Base-by-base conservation (phyloP, 164 flowering plant genomes). In the Vitis rotundifolia region DNA sequence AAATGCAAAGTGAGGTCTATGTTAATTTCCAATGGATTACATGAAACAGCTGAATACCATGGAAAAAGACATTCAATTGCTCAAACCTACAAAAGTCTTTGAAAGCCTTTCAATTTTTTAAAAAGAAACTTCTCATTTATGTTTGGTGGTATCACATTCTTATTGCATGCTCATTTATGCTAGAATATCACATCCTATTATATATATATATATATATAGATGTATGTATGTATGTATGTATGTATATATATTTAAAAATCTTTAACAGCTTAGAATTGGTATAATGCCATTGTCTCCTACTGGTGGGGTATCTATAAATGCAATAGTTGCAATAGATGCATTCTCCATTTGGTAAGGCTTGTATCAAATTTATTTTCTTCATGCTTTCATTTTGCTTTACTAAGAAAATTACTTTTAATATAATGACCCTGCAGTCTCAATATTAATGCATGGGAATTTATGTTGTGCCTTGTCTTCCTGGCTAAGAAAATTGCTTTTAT, bases 221-320 rank as follows among this genome's bases (percentile, higher is more conserved):
- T 22, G 22, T 22, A 22, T 22, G 22, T 22, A 22, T 22, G 22
- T 22, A 0, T 22, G 26, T 22, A 22, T 22, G 15, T 15, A 56
- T 13, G 1, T 56, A 8, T 56, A 19, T 19, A 6, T 50, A 1
- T 60, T 60, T 19, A 16, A 49, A 53, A 12, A 11, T 29, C 11
- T 55, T 49, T 13, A 7, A 56, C 64, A 79, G 82, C 75, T 67
- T 79, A 49, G 79, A 75, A 63, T 19, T 79, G 82, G 82, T 76
- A 80, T 73, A 70, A 60, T 66, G 60, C 80, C 29, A 18, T 77
- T 64, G 54, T 79, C 75, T 76, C 12, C 49, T 79, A 29, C 2
- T 79, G 49, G 75, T 79, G 4, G 82, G 82, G 44, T 71, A 76
- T 44, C 71, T 76, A 68, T 22, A 64, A 74, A 79, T 71, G 82